phyloP scores from a whole-genome alignment of 108 stramenopile species.

The Epipyxis sp. region DNA sequence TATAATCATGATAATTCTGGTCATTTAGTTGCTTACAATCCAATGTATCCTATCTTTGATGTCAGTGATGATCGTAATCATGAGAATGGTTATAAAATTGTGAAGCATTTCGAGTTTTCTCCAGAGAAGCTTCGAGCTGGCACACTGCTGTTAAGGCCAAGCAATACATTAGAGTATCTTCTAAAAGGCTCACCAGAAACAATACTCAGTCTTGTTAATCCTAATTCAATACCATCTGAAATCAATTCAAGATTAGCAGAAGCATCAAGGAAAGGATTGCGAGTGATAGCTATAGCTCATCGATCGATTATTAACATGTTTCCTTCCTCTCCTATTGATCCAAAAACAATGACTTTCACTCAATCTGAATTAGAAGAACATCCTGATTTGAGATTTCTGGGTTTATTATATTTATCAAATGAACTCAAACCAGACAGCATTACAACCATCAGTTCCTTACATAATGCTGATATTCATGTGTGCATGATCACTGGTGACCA shows the following conservation, averaged over 20 bases:
- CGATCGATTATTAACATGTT: not conserved
- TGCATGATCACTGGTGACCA: slow-evolving; percentile 32
- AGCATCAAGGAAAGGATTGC: not conserved
- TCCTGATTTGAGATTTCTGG: not conserved
- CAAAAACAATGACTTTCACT: not conserved
- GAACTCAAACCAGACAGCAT: not conserved
- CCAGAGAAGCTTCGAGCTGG: slow-evolving; percentile 24
- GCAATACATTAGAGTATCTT: not conserved
- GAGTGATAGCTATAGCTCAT: slow-evolving; percentile 16
- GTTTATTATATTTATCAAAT: slow-evolving; percentile 18
- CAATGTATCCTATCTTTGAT: not conserved
- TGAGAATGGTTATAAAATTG: not conserved
- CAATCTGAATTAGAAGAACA: not conserved
- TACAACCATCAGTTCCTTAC: not conserved
- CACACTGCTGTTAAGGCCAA: not conserved
- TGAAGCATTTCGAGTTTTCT: slow-evolving; percentile 31
- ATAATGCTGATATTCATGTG: not conserved
- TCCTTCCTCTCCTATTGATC: no score
- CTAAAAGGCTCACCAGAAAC: slow-evolving; percentile 28
- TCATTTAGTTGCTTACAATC: not conserved
- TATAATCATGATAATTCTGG: not conserved
- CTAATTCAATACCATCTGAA: not conserved
- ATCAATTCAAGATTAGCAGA: not conserved
- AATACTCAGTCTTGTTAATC: not conserved
- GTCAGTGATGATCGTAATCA: not conserved